phyloP scores from a whole-genome alignment of 768 basidiomycete species.

The Arthromyces matolae region DNA sequence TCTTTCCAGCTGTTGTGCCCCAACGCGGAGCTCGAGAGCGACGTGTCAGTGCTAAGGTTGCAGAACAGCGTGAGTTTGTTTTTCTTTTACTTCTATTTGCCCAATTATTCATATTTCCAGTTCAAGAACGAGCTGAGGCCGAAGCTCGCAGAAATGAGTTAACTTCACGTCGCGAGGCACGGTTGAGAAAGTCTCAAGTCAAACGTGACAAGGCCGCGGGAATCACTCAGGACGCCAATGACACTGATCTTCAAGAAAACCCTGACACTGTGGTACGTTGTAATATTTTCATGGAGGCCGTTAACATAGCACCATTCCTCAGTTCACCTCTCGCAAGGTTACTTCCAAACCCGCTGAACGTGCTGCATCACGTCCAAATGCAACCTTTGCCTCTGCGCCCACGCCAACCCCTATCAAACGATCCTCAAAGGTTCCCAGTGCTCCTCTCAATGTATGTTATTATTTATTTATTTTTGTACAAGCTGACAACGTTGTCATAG shows the following conservation, averaged over 20 bases:
- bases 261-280: background rate
- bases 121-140: background rate
- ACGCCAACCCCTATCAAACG: background rate
- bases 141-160: background rate
- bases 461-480: background rate
- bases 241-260: background rate
- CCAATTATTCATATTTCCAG: too few species aligned
- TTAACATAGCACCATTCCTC: background rate
- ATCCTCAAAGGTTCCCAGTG: background rate
- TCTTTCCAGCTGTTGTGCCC: too few species aligned
- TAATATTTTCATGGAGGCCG: background rate
- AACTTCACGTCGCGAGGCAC: background rate
- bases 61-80: constrained; percentile 1
- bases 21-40: background rate
- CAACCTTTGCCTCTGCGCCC: too few species aligned
- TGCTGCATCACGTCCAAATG: background rate
- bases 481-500: too few species aligned
- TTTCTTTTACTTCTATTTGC: too few species aligned
- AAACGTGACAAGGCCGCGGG: constrained; percentile 3
- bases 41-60: constrained; percentile 1
- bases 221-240: constrained; percentile 1
- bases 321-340: background rate
- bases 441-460: background rate
- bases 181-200: background rate
- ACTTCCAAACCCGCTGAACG: background rate